Evolutionary conservation across 345 rosid genomes (phyloP).

Genomic region (Angophora floribunda): DNA sequence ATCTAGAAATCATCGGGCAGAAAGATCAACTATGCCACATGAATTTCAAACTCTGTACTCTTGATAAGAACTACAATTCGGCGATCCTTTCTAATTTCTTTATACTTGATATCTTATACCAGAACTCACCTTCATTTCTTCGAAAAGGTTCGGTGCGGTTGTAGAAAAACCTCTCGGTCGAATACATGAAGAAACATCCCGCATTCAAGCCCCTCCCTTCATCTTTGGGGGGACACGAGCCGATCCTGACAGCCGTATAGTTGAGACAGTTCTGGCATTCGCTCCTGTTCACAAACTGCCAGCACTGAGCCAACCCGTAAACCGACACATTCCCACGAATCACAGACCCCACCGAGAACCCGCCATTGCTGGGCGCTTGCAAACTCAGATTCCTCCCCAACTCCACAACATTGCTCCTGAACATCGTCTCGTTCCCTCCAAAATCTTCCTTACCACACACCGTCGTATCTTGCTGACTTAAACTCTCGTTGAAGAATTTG

Average conservation of each 20-base stretch:
- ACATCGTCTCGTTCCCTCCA: constrained; percentile 40
- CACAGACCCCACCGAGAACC: constrained; percentile 57
- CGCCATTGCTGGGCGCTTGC: constrained; percentile 34
- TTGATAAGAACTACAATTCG: neutral
- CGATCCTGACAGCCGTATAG: constrained; percentile 17
- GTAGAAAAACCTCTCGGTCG: constrained; percentile 47
- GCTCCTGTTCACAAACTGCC: constrained; percentile 21
- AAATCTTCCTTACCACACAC: constrained; percentile 37
- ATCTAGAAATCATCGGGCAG: neutral
- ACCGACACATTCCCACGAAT: constrained; percentile 41
- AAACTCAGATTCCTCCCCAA: constrained; percentile 51
- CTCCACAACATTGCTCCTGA: constrained; percentile 25
- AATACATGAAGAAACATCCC: constrained; percentile 81
- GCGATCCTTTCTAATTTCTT: neutral
- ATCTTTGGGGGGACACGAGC: constrained; percentile 15
- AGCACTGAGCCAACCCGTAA: constrained; percentile 88
- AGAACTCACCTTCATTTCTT: constrained; percentile 21
- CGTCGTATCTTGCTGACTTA: constrained; percentile 20
- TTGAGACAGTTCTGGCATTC: constrained; percentile 37
- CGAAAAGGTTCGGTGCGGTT: constrained; percentile 30
- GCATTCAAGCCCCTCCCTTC: constrained; percentile 38
- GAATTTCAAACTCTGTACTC: neutral
- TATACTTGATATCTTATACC: neutral
- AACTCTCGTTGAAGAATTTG: constrained; percentile 51
- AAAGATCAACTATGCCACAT: neutral